A percentile compares a stretch with the other conserved stretches of the same genome.
Conservation (phyloP, 2,329 filamentous ascomycete genomes). For the Calonectria hawksworthii region DNA sequence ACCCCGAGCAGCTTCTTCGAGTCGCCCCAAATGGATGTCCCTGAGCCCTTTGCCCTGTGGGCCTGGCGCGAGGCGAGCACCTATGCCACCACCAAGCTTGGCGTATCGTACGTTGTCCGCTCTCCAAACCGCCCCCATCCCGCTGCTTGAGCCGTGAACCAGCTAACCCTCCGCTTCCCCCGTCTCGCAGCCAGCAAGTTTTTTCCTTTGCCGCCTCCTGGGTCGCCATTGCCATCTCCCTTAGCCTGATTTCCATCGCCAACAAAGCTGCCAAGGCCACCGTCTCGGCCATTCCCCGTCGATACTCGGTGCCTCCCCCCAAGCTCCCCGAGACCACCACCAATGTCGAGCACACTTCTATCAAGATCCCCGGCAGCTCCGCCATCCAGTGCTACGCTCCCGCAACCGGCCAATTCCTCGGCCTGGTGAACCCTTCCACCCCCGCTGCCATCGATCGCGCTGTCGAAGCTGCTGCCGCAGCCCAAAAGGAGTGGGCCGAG, state of each 20-base stretch:
- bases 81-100: constrained; percentile 37
- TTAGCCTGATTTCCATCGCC: constrained; percentile 48
- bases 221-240: constrained; percentile 48
- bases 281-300: constrained; percentile 58
- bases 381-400: constrained; percentile 90
- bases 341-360: constrained; percentile 69
- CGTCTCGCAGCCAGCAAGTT: constrained; percentile 37
- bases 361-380: constrained; percentile 76
- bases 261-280: constrained; percentile 39
- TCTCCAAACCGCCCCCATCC: neutral
- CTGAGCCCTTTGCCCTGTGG: constrained; percentile 35
- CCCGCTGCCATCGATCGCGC: constrained; percentile 83
- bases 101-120: constrained; percentile 42
- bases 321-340: constrained; percentile 70
- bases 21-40: constrained; percentile 34
- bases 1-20: neutral
- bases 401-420: constrained; percentile 88
- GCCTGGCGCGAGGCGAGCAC: constrained; percentile 39
- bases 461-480: constrained; percentile 79
- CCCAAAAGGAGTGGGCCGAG: constrained; percentile 82
- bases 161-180: constrained; percentile 9
- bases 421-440: constrained; percentile 82
- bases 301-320: constrained; percentile 74
- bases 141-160: neutral
- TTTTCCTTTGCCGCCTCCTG: constrained; percentile 49